A percentile compares a stretch with the other conserved stretches of the same genome.
Conservation (phyloP, 768 basidiomycete species). For the Leccinum longicurvipes region DNA sequence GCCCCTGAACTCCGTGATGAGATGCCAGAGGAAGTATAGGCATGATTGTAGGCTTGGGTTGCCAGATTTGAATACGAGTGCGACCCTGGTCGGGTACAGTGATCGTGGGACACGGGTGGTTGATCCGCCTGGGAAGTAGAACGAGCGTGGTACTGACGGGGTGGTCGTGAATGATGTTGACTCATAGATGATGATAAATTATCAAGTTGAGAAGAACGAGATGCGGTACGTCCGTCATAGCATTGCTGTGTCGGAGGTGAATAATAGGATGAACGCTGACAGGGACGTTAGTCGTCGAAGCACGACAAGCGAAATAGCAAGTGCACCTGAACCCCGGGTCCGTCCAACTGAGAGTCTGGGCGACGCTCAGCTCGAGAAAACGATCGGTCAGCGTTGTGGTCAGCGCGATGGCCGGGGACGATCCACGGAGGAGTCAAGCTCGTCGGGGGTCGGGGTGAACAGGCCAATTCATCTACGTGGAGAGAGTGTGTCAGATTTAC, state of each 20-base stretch:
- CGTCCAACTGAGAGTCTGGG: conserved; percentile 23
- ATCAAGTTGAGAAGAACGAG: conserved; percentile 17
- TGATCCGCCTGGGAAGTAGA: conserved; percentile 30
- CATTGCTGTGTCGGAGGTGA: conserved; percentile 23
- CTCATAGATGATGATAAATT: conserved; percentile 22
- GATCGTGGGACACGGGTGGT: conserved; percentile 27
- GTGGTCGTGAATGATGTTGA: conserved; percentile 22
- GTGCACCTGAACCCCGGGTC: conserved; percentile 32
- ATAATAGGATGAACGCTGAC: conserved; percentile 26
- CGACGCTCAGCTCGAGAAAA: conserved; percentile 24
- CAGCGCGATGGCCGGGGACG: conserved; percentile 41
- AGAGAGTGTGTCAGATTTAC: conserved; percentile 1
- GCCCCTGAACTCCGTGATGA: conserved; percentile 22
- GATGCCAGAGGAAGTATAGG: conserved; percentile 10
- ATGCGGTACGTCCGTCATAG: conserved; percentile 23
- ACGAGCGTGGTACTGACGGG: conserved; percentile 22
- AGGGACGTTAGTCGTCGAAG: conserved; percentile 3
- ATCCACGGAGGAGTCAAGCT: conserved; percentile 41
- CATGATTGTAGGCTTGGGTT: conserved; percentile 19
- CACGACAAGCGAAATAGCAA: neutral
- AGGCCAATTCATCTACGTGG: conserved; percentile 46
- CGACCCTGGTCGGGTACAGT: conserved; percentile 22
- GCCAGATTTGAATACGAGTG: conserved; percentile 23
- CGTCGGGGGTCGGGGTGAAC: conserved; percentile 36
- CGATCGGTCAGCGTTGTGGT: conserved; percentile 23